Conservation (phyloP, 108 stramenopile genomes). For the Chaetoceros tenuissimus region DNA sequence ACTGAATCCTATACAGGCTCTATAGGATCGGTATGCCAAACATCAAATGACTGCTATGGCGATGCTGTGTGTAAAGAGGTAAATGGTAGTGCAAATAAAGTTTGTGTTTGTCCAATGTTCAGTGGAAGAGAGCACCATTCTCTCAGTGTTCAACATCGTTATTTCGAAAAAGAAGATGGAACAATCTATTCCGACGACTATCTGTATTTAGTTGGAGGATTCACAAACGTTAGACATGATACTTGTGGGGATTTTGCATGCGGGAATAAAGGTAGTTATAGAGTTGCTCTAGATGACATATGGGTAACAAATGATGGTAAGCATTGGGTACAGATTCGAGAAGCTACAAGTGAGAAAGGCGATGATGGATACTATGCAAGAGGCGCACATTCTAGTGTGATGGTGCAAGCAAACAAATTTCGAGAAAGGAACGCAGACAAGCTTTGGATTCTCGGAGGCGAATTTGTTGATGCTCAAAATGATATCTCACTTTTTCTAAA, state of each 20-base stretch:
- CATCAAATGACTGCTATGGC: conserved; percentile 40
- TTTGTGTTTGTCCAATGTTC: conserved; percentile 76
- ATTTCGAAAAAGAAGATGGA: conserved; percentile 15
- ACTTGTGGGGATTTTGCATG: conserved; percentile 54
- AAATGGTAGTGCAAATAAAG: conserved; percentile 18
- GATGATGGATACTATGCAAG: conserved; percentile 19
- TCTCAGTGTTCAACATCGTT: conserved; percentile 40
- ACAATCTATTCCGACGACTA: conserved; percentile 28
- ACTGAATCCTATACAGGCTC: conserved; percentile 17
- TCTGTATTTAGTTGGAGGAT: conserved; percentile 66
- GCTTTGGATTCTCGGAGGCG: conserved; percentile 40
- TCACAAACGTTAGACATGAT: conserved; percentile 31
- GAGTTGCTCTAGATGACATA: conserved; percentile 55
- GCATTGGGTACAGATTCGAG: conserved; percentile 41
- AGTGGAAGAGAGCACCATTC: conserved; percentile 55
- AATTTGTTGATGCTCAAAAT: conserved; percentile 20
- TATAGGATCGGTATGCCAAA: conserved; percentile 24
- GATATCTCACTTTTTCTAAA: conserved; percentile 31
- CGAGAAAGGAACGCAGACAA: conserved; percentile 10
- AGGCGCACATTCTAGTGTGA: conserved; percentile 25
- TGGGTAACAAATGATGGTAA: conserved; percentile 62
- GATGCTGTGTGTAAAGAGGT: conserved; percentile 36
- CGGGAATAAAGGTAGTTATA: conserved; percentile 52
- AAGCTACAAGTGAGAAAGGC: conserved; percentile 28
- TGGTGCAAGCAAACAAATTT: conserved; percentile 11